These are phyloP conservation scores for Trichoderma erinaceum DNA, from an alignment of 495 filamentous ascomycete species.

Conservation along the genomic window DNA sequence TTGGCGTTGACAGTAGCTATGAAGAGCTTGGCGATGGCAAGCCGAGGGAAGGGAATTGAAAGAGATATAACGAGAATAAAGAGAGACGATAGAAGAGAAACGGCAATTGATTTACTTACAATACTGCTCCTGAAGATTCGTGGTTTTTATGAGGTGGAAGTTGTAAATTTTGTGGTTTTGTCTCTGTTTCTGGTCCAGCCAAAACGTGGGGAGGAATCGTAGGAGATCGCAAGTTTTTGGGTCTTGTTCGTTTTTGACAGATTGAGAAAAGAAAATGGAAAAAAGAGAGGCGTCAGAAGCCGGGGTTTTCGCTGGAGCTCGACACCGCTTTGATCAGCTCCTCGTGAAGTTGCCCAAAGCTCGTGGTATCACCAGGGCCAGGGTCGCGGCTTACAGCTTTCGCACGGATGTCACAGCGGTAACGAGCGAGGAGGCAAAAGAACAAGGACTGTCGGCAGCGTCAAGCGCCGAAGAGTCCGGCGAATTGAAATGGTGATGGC, in stretches of 20 bases:
- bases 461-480: conserved; percentile 9
- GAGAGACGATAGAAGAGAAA: no score
- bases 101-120: no score
- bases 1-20: no score
- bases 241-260: neutral
- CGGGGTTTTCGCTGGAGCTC: conserved; percentile 7
- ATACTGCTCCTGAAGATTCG: neutral
- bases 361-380: conserved; percentile 11
- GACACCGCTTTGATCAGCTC: conserved; percentile 13
- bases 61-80: no score
- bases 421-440: neutral
- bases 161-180: neutral
- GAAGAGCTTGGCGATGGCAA: no score
- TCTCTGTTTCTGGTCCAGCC: conserved; percentile 2
- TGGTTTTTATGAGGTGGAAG: neutral
- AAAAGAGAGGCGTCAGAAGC: neutral
- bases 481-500: neutral
- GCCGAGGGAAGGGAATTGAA: no score
- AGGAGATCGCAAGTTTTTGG: neutral
- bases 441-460: conserved; percentile 12
- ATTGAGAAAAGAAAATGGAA: conserved; percentile 2
- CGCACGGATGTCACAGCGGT: conserved; percentile 1
- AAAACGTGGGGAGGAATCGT: neutral
- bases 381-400: conserved; percentile 9
- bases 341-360: conserved; percentile 7